Base-by-base conservation (phyloP, 352 stramenopile species). In the Phytophthora uliginosa region DNA sequence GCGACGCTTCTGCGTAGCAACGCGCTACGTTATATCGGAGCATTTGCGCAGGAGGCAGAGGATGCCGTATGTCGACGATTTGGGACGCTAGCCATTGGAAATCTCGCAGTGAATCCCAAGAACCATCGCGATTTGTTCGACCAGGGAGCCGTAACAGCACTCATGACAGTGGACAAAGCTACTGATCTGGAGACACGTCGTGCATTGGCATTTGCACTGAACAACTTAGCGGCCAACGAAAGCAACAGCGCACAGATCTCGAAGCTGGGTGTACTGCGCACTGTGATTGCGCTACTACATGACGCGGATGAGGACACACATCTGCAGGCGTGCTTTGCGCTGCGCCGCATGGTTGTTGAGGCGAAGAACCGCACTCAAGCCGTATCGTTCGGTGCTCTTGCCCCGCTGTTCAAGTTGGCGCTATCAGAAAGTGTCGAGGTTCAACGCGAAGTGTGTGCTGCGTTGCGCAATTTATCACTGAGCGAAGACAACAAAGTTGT, bases 111-210 rank as follows among this genome's bases (percentile, higher is more conserved):
- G 9, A 82, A 95, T 24, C 36, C 79, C 5, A 90, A 91, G 60
- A 93, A 98, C 73, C 96, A 99, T 80, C 85, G 91, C 28, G 88
- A 98, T 40, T 78, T 99, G 31, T 98, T 99, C 68, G 89, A 99
- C 64, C 81, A 97, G 59, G 94, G 94, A 4, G 86, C 89, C 0
- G 86, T 99, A 53, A 87, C 94, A 4, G 90, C 92, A 17, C 83
- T 99, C 20, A 84, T 99, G 79, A 86, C 79, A 3, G 84, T 98
- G n/a, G 84, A 93, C 13, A 86, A 92, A 50, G 90, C 88, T 15
- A 85, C 66, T 4, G 89, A 98, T 63, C 57, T 99, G 31, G 94
- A 99, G 72, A 99, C 97, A 22, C 84, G 95, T 5, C 91, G 97
- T 5, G 89, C 92, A 22, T 82, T 98, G 7, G 93, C 96, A 17